These are phyloP conservation scores for Paramecium primaurelia DNA, from an alignment of 73 alveolate genomes.

Conservation along the genomic window DNA sequence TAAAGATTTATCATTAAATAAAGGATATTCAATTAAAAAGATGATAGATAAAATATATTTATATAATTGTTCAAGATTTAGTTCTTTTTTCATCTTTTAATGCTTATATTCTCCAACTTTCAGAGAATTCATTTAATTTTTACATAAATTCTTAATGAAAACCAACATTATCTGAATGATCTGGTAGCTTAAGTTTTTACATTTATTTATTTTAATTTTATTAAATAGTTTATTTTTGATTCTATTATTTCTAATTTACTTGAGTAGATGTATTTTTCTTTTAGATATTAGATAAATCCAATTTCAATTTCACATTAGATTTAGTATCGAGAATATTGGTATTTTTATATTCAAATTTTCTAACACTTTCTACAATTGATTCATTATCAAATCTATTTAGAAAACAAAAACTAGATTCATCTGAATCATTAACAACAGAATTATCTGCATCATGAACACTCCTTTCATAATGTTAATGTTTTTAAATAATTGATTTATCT, in stretches of 20 bases:
- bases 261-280: neutral
- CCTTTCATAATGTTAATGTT: neutral
- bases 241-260: neutral
- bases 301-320: neutral
- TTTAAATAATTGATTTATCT: neutral
- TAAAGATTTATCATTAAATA: neutral
- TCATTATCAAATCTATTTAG: constrained; percentile 12
- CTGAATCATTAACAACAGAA: constrained; percentile 41
- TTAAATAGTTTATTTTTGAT: neutral
- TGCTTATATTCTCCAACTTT: constrained; percentile 32
- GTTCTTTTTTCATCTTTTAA: constrained; percentile 27
- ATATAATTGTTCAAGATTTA: constrained; percentile 7
- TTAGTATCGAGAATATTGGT: neutral
- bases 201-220: neutral
- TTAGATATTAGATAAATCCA: neutral
- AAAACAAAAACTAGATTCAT: constrained; percentile 37
- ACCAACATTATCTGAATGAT: constrained; percentile 1
- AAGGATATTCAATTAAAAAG: neutral
- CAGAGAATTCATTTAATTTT: constrained; percentile 31
- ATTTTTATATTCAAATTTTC: constrained; percentile 26
- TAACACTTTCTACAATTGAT: neutral
- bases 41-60: neutral
- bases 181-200: constrained; percentile 5
- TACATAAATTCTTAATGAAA: constrained; percentile 21
- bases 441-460: constrained; percentile 44